phyloP scores from a whole-genome alignment of 129 eudicot genomes.

The Pseudognaphalium luteoalbum region DNA sequence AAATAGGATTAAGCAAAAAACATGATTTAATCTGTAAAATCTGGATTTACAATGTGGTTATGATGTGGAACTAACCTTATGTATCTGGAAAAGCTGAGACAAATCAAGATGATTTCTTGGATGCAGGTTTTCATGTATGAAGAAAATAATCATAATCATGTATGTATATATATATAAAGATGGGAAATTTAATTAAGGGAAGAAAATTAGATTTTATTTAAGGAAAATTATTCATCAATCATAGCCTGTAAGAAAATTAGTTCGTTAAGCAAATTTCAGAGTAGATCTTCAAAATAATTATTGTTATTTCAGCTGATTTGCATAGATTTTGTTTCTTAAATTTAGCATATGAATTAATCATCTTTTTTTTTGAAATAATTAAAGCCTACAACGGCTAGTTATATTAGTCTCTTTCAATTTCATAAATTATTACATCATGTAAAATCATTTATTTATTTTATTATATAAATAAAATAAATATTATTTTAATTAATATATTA shows the following conservation, averaged over 20 bases:
- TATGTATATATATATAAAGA: neutral
- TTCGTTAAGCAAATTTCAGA: neutral
- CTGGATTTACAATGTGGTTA: slow-evolving; percentile 8
- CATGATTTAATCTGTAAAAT: neutral
- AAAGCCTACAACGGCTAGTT: neutral
- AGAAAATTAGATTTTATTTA: slow-evolving; percentile 7
- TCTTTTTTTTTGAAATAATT: neutral
- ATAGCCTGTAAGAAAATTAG: slow-evolving; percentile 13
- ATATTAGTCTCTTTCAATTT: neutral
- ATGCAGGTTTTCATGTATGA: neutral
- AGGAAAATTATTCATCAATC: slow-evolving; percentile 18
- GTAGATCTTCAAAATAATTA: slow-evolving; percentile 10
- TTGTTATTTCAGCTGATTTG: neutral
- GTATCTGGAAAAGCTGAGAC: slow-evolving; percentile 28
- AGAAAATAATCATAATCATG: neutral
- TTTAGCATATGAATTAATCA: neutral
- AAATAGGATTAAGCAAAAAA: neutral
- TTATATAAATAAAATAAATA: too few relatives aligned
- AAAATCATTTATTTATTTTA: too few relatives aligned
- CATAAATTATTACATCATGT: slow-evolving; percentile 3
- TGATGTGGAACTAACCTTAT: slow-evolving; percentile 31
- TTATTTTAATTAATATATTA: too few relatives aligned
- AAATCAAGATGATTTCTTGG: slow-evolving; percentile 4
- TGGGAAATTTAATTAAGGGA: neutral
- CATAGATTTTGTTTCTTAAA: neutral